Conservation (phyloP, 345 rosid species). For the Sisymbrium altissimum region DNA sequence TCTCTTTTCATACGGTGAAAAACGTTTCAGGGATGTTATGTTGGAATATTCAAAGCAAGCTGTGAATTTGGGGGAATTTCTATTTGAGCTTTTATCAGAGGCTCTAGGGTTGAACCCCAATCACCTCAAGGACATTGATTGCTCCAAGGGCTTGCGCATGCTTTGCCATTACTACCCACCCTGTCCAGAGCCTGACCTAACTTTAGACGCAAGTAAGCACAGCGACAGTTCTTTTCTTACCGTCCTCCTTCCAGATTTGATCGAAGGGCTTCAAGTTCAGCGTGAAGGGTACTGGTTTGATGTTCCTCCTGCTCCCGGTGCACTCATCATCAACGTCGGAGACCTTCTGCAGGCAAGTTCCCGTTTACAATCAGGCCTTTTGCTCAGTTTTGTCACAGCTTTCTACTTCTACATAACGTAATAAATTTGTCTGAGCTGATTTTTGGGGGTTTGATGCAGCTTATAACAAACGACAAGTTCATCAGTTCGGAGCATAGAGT, state of each 20-base stretch:
- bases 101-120: conserved; percentile 46
- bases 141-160: conserved; percentile 35
- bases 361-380: not conserved
- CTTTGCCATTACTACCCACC: conserved; percentile 56
- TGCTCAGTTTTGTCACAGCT: too few species aligned
- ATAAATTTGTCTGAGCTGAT: too few species aligned
- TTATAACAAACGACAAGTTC: conserved; percentile 43
- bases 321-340: conserved; percentile 52
- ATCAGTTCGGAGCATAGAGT: conserved; percentile 46
- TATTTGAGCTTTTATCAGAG: conserved; percentile 53
- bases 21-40: conserved; percentile 36
- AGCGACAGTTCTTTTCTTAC: conserved; percentile 49
- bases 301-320: conserved; percentile 45
- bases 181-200: conserved; percentile 54
- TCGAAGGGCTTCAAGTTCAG: conserved; percentile 57
- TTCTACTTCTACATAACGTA: not conserved
- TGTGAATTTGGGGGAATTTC: conserved; percentile 28
- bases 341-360: conserved; percentile 56
- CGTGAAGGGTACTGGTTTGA: conserved; percentile 43
- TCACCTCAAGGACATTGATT: conserved; percentile 41
- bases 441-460: conserved; percentile 21
- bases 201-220: conserved; percentile 48
- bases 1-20: not conserved
- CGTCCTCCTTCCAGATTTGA: conserved; percentile 55
- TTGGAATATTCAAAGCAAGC: conserved; percentile 42